These are phyloP conservation scores for Solanum sparsipilum DNA, from an alignment of 257 asterid genomes.

Conservation along the genomic window DNA sequence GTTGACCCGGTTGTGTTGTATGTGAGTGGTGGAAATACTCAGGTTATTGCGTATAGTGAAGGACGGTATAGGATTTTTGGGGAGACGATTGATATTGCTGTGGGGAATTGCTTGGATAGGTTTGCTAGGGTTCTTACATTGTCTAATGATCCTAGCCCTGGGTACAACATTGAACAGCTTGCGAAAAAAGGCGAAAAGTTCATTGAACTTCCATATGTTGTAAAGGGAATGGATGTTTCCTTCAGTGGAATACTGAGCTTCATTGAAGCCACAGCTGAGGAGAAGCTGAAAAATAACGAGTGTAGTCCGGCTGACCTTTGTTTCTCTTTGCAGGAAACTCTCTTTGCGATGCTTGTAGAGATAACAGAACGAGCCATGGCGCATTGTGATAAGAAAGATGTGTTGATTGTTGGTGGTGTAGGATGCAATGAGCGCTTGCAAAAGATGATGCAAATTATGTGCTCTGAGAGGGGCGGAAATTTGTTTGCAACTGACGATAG, in stretches of 20 bases:
- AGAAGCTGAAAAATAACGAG: constrained; percentile 51
- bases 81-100: constrained; percentile 90
- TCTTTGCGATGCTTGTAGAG: constrained; percentile 98
- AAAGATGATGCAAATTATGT: constrained; percentile 91
- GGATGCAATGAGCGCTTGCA: constrained; percentile 88
- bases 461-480: constrained; percentile 83
- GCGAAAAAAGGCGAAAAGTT: constrained; percentile 86
- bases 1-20: constrained; percentile 86
- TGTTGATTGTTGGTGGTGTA: constrained; percentile 94
- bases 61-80: constrained; percentile 88
- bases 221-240: constrained; percentile 98
- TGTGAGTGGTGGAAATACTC: constrained; percentile 97
- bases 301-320: constrained; percentile 40
- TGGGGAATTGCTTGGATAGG: constrained; percentile 93
- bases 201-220: constrained; percentile 89
- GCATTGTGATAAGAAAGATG: constrained; percentile 87
- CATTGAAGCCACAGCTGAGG: constrained; percentile 81
- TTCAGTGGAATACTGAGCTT: constrained; percentile 93
- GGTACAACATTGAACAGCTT: constrained; percentile 99
- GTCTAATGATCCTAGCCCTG: constrained; percentile 97
- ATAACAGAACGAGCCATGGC: constrained; percentile 96
- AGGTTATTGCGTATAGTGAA: constrained; percentile 88
- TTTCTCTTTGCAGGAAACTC: constrained; percentile 61
- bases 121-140: constrained; percentile 92
- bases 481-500: constrained; percentile 87